Evolutionary conservation across 164 flowering plant genomes (phyloP).

Genomic region (Paratinospora sagittata): DNA sequence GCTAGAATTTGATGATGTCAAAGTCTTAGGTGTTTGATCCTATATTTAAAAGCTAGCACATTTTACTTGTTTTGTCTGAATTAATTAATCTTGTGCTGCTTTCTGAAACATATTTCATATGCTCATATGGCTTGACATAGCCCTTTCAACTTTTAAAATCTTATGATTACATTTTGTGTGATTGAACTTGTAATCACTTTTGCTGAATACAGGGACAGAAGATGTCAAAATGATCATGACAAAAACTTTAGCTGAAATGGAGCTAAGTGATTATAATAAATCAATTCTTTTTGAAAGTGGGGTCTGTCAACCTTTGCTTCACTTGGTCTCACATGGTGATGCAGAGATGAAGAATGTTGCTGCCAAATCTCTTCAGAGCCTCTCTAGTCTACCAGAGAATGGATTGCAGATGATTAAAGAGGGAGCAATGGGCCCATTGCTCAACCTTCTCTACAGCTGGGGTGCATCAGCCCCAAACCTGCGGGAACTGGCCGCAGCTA

Average conservation of each 20-base stretch:
- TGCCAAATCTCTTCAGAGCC: slow-evolving; percentile 47
- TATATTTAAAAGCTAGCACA: no score
- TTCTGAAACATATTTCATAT: neutral
- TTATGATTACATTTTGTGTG: neutral
- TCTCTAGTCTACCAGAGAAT: slow-evolving; percentile 49
- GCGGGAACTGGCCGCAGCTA: slow-evolving; percentile 45
- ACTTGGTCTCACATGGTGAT: slow-evolving; percentile 36
- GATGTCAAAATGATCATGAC: slow-evolving; percentile 47
- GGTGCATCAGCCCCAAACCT: slow-evolving; percentile 29
- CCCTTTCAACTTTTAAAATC: neutral
- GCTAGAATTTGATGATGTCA: no score
- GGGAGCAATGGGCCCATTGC: slow-evolving; percentile 41
- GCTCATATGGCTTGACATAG: neutral
- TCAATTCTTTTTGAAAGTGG: slow-evolving; percentile 48
- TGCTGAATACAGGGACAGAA: slow-evolving; percentile 61
- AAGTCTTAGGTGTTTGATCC: no score
- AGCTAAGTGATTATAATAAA: slow-evolving; percentile 56
- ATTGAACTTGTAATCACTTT: no score
- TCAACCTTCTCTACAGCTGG: slow-evolving; percentile 43
- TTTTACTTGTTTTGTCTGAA: no score
- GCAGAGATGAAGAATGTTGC: slow-evolving; percentile 34
- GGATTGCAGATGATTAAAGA: slow-evolving; percentile 53
- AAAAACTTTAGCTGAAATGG: slow-evolving; percentile 56
- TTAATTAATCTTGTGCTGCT: neutral
- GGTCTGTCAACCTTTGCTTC: slow-evolving; percentile 43